Conservation (phyloP, 2,329 filamentous ascomycete species). For the Exophiala dermatitidis region DNA sequence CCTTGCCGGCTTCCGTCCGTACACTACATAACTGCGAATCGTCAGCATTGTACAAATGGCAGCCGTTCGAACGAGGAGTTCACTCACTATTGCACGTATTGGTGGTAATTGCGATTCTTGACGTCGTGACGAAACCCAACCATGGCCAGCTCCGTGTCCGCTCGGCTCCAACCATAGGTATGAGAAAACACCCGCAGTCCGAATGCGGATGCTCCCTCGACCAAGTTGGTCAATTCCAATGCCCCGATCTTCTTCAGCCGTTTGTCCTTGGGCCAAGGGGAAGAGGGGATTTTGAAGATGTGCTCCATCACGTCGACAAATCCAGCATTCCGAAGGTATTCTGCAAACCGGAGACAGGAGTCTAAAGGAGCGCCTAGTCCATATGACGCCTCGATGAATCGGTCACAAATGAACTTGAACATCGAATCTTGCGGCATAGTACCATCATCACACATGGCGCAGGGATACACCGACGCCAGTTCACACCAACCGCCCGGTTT, state of each 20-base stretch:
- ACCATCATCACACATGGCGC: slow-evolving; percentile 28
- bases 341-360: slow-evolving; percentile 7
- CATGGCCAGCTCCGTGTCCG: slow-evolving; percentile 13
- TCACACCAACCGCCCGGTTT: slow-evolving; percentile 31
- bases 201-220: slow-evolving; percentile 11
- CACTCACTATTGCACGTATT: slow-evolving; percentile 17
- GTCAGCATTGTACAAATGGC: neutral
- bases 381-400: slow-evolving; percentile 28
- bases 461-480: slow-evolving; percentile 24
- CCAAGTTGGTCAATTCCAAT: slow-evolving; percentile 15
- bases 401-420: slow-evolving; percentile 28
- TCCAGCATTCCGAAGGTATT: slow-evolving; percentile 17
- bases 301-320: slow-evolving; percentile 26
- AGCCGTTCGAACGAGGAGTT: neutral
- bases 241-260: slow-evolving; percentile 24
- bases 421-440: slow-evolving; percentile 31
- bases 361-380: slow-evolving; percentile 23
- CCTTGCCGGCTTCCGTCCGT: slow-evolving; percentile 7
- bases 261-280: slow-evolving; percentile 28
- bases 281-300: slow-evolving; percentile 26
- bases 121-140: slow-evolving; percentile 10
- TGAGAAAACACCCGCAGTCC: slow-evolving; percentile 11
- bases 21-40: slow-evolving; percentile 12
- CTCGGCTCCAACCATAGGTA: slow-evolving; percentile 13
- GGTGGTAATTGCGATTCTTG: slow-evolving; percentile 13